phyloP scores from a whole-genome alignment of 1,139 yeast genomes.

The Yamadazyma taylorii region DNA sequence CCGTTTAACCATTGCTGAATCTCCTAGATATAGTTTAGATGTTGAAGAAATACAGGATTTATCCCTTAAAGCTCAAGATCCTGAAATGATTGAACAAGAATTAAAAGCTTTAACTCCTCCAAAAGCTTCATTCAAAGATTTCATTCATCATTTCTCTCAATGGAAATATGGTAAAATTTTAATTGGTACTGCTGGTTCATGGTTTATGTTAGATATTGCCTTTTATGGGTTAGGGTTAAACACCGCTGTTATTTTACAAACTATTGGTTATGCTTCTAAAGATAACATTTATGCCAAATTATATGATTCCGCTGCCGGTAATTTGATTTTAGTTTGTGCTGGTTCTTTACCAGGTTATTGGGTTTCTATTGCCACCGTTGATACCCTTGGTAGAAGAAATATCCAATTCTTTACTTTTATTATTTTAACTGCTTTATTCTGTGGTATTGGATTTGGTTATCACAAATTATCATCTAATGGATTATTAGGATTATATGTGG shows the following conservation, averaged over 20 bases:
- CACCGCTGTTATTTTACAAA: slow-evolving; percentile 75
- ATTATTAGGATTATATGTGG: slow-evolving; percentile 68
- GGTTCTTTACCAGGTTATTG: slow-evolving; percentile 93
- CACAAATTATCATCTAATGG: slow-evolving; percentile 61
- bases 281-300: slow-evolving; percentile 62
- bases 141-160: slow-evolving; percentile 70
- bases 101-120: slow-evolving; percentile 51
- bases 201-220: slow-evolving; percentile 96
- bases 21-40: slow-evolving; percentile 86
- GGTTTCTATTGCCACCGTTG: slow-evolving; percentile 75
- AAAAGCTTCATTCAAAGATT: slow-evolving; percentile 61
- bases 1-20: slow-evolving; percentile 91
- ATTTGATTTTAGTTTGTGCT: slow-evolving; percentile 84
- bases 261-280: slow-evolving; percentile 79
- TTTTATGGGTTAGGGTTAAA: slow-evolving; percentile 87
- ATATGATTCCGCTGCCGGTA: slow-evolving; percentile 82
- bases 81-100: slow-evolving; percentile 50
- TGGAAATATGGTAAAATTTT: slow-evolving; percentile 87
- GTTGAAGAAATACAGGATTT: slow-evolving; percentile 58
- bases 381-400: slow-evolving; percentile 78
- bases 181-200: slow-evolving; percentile 92
- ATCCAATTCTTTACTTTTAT: slow-evolving; percentile 74
- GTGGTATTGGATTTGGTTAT: slow-evolving; percentile 78
- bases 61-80: slow-evolving; percentile 54
- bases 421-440: slow-evolving; percentile 65